A percentile compares a stretch with the other conserved stretches of the same genome.
Conservation (phyloP, 192 early-diverging fungal species). For the Chytriomyces sp. region DNA sequence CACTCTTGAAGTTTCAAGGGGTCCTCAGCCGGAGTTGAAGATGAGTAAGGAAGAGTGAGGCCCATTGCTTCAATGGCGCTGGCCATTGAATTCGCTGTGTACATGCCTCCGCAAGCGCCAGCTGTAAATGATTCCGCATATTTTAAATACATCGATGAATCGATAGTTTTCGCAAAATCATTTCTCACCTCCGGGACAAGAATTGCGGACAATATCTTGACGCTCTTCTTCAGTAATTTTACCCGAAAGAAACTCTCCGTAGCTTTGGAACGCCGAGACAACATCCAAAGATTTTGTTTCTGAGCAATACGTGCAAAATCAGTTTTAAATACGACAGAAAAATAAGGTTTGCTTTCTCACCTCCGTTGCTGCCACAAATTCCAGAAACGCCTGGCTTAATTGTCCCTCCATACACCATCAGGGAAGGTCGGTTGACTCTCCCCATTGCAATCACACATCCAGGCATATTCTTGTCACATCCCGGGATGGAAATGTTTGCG, state of each 20-base stretch:
- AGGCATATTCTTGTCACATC: conserved; percentile 93
- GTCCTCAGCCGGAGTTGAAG: conserved; percentile 90
- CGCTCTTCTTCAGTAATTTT: conserved; percentile 88
- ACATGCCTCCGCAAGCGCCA: conserved; percentile 99
- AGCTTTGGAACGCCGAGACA: conserved; percentile 96
- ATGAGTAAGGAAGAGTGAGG: conserved; percentile 94
- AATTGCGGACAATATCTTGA: conserved; percentile 54
- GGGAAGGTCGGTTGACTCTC: conserved; percentile 90
- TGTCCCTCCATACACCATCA: conserved; percentile 99
- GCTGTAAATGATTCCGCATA: conserved; percentile 40
- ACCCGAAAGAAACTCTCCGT: conserved; percentile 92
- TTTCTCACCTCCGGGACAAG: conserved; percentile 63
- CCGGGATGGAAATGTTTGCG: conserved; percentile 96
- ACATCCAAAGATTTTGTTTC: conserved; percentile 70
- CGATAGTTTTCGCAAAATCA: background rate
- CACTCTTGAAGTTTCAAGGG: conserved; percentile 92
- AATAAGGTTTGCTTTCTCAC: background rate
- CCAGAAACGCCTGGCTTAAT: conserved; percentile 73
- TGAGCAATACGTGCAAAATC: background rate
- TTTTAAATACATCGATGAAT: too few species aligned
- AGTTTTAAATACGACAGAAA: background rate
- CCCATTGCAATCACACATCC: conserved; percentile 96
- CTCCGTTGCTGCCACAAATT: conserved; percentile 45
- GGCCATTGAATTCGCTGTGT: conserved; percentile 98
- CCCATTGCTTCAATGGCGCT: conserved; percentile 97